Evolutionary conservation across 805 yeast species (phyloP).

Genomic region (Spencermartinsiella europaea): DNA sequence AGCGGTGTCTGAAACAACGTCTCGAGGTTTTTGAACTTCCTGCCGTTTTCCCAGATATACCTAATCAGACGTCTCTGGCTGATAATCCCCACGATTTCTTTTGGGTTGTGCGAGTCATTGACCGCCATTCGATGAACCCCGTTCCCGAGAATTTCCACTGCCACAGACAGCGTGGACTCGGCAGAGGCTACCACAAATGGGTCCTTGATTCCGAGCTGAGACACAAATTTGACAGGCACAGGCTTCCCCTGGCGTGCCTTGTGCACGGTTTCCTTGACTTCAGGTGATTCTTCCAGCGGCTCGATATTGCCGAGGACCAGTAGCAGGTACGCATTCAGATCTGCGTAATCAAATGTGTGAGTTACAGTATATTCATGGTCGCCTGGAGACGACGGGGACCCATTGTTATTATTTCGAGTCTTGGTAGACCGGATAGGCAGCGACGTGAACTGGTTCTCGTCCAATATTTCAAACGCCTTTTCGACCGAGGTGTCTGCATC

Average conservation of each 20-base stretch:
- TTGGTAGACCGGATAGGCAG: conserved; percentile 54
- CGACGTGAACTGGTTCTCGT: conserved; percentile 70
- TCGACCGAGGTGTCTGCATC: conserved; percentile 70
- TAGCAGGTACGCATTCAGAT: conserved; percentile 78
- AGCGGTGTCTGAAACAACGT: conserved; percentile 62
- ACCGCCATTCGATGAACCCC: conserved; percentile 95
- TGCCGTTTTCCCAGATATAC: conserved; percentile 88
- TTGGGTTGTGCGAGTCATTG: conserved; percentile 43
- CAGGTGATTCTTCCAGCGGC: conserved; percentile 20
- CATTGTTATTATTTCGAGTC: conserved; percentile 5
- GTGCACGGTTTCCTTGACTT: conserved; percentile 36
- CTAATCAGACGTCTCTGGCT: conserved; percentile 85
- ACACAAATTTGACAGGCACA: conserved; percentile 86
- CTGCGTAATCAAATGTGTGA: conserved; percentile 86
- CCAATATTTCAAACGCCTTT: conserved; percentile 76
- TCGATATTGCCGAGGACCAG: conserved; percentile 72
- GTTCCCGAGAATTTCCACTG: conserved; percentile 82
- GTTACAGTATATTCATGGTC: conserved; percentile 6
- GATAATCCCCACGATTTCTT: conserved; percentile 70
- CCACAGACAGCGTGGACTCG: conserved; percentile 53
- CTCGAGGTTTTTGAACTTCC: conserved; percentile 79
- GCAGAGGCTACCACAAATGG: conserved; percentile 79
- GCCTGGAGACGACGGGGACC: neutral
- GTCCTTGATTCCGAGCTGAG: conserved; percentile 78
- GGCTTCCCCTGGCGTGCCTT: conserved; percentile 83